A percentile compares a stretch with the other conserved stretches of the same genome.
Conservation (phyloP, 2,329 filamentous ascomycete species). For the Ophiostoma montium region DNA sequence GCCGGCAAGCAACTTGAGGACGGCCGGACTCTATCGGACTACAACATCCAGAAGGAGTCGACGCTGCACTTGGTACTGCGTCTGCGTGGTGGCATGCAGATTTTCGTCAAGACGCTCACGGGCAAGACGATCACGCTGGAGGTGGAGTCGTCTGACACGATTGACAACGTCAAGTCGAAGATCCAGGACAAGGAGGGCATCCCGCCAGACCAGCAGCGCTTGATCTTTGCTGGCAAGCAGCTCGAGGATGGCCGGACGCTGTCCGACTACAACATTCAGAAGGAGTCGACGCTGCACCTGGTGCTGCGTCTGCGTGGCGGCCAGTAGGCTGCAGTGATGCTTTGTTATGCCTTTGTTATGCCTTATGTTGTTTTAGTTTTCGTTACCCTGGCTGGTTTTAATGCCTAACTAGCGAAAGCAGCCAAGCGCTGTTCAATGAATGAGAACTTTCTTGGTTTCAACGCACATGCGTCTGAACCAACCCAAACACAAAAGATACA, state of each 20-base stretch:
- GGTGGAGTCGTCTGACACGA: conserved; percentile 54
- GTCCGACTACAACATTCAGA: conserved; percentile 85
- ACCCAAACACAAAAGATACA: no score
- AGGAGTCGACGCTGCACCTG: conserved; percentile 65
- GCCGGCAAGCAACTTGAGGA: conserved; percentile 90
- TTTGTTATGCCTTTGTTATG: background rate
- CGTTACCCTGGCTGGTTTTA: no score
- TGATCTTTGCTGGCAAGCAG: conserved; percentile 60
- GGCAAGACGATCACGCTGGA: conserved; percentile 58
- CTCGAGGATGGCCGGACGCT: conserved; percentile 63
- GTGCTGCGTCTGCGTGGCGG: conserved; percentile 72
- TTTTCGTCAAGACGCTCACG: conserved; percentile 57
- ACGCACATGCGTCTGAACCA: no score
- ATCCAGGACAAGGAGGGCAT: conserved; percentile 63
- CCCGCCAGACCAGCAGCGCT: conserved; percentile 54
- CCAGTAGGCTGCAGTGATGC: background rate
- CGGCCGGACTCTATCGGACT: conserved; percentile 78
- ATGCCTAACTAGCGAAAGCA: no score
- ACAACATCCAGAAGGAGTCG: conserved; percentile 93
- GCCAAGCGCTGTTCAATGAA: no score
- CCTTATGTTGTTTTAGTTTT: no score
- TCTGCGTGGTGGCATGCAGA: conserved; percentile 68
- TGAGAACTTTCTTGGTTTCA: no score
- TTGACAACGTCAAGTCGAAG: conserved; percentile 57
- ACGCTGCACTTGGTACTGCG: conserved; percentile 70